Evolutionary conservation across 176 grass and related monocot genomes (phyloP).

Genomic region (Otatea glauca): DNA sequence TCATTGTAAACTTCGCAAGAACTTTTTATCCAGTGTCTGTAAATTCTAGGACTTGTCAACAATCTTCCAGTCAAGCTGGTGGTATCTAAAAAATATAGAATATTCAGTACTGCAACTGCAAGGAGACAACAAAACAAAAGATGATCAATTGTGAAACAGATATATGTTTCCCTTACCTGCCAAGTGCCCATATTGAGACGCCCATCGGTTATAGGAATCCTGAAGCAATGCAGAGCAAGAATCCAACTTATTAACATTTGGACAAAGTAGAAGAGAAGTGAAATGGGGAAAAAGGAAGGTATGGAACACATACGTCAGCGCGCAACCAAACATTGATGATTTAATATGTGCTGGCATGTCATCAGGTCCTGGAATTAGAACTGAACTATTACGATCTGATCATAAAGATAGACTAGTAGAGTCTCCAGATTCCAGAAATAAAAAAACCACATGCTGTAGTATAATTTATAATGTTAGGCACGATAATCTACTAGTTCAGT

Average conservation of each 20-base stretch:
- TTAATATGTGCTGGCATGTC: conserved; percentile 99
- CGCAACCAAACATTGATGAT: conserved; percentile 98
- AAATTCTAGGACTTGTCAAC: not conserved
- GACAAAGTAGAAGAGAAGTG: conserved; percentile 8
- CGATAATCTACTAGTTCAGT: not conserved
- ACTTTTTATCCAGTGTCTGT: not conserved
- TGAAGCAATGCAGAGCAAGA: conserved; percentile 42
- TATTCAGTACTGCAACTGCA: not conserved
- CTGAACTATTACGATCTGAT: conserved; percentile 27
- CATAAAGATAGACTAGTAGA: not conserved
- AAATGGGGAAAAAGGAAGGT: not conserved
- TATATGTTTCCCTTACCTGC: conserved; percentile 62
- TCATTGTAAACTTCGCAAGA: not conserved
- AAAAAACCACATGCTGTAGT: not conserved
- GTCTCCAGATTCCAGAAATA: conserved; percentile 27
- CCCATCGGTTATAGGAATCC: conserved; percentile 93
- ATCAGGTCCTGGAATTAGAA: conserved; percentile 82
- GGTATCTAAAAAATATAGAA: not conserved
- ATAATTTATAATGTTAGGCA: not conserved
- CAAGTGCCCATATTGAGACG: conserved; percentile 94
- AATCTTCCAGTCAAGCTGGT: not conserved
- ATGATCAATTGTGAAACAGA: conserved; percentile 12
- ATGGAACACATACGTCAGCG: conserved; percentile 67
- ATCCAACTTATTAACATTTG: conserved; percentile 18
- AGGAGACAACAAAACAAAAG: not conserved